phyloP scores from a whole-genome alignment of 768 basidiomycete species.

The Fomitopsis pulvina region DNA sequence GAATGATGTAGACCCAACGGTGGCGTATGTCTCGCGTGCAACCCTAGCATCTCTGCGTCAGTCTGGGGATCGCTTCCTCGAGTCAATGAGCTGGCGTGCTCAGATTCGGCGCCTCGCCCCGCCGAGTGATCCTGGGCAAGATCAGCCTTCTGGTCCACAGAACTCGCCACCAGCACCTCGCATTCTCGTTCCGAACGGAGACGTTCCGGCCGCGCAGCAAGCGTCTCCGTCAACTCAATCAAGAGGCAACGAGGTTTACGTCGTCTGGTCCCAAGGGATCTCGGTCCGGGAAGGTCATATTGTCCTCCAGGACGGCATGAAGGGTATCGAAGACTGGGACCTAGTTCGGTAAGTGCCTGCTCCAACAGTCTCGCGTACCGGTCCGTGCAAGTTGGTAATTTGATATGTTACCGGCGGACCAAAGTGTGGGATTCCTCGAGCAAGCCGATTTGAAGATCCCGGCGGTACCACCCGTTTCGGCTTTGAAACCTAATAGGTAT shows the following conservation, averaged over 20 bases:
- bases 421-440: neutral
- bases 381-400: conserved; percentile 7
- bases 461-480: too few relatives aligned
- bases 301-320: conserved; percentile 41
- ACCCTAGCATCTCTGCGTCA: conserved; percentile 8
- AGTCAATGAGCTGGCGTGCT: conserved; percentile 20
- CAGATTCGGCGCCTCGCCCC: conserved; percentile 26
- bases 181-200: conserved; percentile 34
- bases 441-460: too few relatives aligned
- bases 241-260: conserved; percentile 28
- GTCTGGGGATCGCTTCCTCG: neutral
- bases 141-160: conserved; percentile 16
- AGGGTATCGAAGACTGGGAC: conserved; percentile 63
- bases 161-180: conserved; percentile 28
- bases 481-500: neutral
- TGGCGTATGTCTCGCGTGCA: conserved; percentile 17
- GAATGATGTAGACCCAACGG: conserved; percentile 4
- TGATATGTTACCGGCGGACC: neutral
- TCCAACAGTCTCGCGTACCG: too few relatives aligned
- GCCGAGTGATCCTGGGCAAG: conserved; percentile 34
- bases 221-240: conserved; percentile 4
- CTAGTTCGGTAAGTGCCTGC: conserved; percentile 43
- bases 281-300: conserved; percentile 59
- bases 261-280: conserved; percentile 44
- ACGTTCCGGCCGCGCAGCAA: conserved; percentile 14